Conservation (phyloP, 2,329 filamentous ascomycete species). For the Dothiorella sarmentorum region DNA sequence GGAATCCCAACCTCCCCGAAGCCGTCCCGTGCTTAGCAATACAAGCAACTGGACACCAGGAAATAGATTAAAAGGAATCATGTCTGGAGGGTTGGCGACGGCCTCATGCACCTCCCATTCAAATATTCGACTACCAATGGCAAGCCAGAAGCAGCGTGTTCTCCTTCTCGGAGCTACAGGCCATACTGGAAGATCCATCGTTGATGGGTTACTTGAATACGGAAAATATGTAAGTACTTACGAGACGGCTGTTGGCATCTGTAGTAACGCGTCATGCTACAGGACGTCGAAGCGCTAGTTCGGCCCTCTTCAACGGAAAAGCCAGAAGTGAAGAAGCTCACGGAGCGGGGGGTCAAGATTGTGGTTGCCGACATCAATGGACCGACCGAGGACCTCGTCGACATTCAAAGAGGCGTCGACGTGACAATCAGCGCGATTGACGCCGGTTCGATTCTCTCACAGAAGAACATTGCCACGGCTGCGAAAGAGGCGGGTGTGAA, state of each 20-base stretch:
- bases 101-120: too few species aligned
- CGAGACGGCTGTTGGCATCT: too few species aligned
- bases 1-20: too few species aligned
- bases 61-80: too few species aligned
- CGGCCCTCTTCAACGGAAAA: background rate
- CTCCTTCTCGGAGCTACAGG: background rate
- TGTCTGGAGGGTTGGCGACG: too few species aligned
- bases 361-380: background rate
- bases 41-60: too few species aligned
- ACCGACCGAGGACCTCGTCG: background rate
- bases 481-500: constrained; percentile 29
- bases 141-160: background rate
- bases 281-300: background rate
- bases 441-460: background rate
- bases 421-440: background rate
- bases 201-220: background rate
- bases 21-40: too few species aligned
- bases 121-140: too few species aligned
- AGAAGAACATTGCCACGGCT: constrained; percentile 18
- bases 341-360: background rate
- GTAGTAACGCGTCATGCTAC: background rate
- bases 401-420: background rate
- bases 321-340: background rate
- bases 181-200: background rate
- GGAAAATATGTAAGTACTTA: background rate